A percentile compares a stretch with the other conserved stretches of the same genome.
phyloP scores from a whole-genome alignment of 2,329 filamentous ascomycete genomes.

The Ophiostoma ulmi region DNA sequence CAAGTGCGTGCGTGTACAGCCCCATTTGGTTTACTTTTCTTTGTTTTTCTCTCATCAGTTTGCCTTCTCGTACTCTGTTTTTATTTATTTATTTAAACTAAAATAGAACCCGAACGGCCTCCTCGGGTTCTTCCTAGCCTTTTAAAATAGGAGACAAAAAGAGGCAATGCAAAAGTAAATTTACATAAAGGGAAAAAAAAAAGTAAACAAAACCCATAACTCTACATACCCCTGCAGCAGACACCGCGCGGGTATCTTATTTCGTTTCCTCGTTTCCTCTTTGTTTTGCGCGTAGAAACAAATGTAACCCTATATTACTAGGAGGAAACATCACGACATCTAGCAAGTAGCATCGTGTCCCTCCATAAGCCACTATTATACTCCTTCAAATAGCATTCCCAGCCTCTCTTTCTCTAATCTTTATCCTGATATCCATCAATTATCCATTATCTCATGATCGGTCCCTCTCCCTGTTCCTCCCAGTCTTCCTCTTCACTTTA shows the following conservation, averaged over 20 bases:
- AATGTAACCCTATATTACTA: not conserved
- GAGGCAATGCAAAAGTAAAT: not conserved
- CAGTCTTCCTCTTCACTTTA: not conserved
- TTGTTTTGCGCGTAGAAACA: not conserved
- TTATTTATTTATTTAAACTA: not conserved
- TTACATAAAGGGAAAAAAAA: not conserved
- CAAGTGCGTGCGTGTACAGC: conserved; percentile 5
- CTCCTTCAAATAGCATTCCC: not conserved
- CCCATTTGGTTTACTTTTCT: not conserved
- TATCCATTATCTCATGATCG: not conserved
- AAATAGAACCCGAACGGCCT: not conserved
- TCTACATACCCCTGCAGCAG: not conserved
- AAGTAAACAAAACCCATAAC: not conserved
- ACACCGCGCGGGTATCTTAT: not conserved
- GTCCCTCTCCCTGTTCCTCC: not conserved
- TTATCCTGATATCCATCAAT: not conserved
- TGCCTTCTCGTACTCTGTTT: not conserved
- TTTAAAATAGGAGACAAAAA: not conserved
- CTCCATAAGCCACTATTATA: not conserved
- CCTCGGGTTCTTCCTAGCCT: not conserved
- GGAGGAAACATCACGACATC: conserved; percentile 9
- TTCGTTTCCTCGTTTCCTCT: not conserved
- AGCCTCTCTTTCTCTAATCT: not conserved
- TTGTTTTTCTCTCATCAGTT: not conserved
- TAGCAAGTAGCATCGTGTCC: not conserved